These are phyloP conservation scores for Pulveroboletus sp. DNA, from an alignment of 768 basidiomycete genomes.

Conservation along the genomic window DNA sequence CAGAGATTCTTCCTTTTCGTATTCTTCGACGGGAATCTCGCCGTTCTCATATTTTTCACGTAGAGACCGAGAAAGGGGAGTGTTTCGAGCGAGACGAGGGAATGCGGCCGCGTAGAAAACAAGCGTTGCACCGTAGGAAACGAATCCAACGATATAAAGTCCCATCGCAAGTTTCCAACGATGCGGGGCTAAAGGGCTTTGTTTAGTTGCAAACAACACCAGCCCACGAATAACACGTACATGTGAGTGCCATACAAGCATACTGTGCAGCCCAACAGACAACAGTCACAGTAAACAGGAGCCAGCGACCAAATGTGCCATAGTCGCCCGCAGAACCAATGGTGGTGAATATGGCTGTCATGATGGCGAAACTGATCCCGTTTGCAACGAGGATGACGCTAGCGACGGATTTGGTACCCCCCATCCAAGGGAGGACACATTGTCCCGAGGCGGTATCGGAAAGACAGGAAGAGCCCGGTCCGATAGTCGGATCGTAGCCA, in stretches of 20 bases:
- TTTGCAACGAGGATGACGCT: conserved; percentile 78
- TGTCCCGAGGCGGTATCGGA: conserved; percentile 58
- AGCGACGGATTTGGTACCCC: conserved; percentile 69
- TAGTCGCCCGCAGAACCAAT: conserved; percentile 48
- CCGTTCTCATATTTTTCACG: conserved; percentile 57
- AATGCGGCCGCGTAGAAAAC: conserved; percentile 80
- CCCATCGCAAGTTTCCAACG: conserved; percentile 79
- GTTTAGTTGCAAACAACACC: not conserved
- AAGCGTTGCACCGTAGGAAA: conserved; percentile 75
- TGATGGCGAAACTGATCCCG: conserved; percentile 73
- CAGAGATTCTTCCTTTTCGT: conserved; percentile 71
- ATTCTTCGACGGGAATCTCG: conserved; percentile 57
- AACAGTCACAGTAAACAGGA: conserved; percentile 66
- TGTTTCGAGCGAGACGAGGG: conserved; percentile 80
- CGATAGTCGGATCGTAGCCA: conserved; percentile 70
- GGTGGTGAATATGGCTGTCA: conserved; percentile 81
- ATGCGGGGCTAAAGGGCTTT: conserved; percentile 45
- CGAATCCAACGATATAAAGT: conserved; percentile 76
- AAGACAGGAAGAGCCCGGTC: conserved; percentile 68
- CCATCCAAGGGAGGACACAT: conserved; percentile 77
- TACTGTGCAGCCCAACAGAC: conserved; percentile 84
- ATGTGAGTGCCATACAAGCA: conserved; percentile 68
- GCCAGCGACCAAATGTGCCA: conserved; percentile 67
- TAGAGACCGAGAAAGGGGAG: conserved; percentile 55
- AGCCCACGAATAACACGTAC: conserved; percentile 35